Evolutionary conservation across 495 filamentous ascomycete genomes (phyloP).

Genomic region (Xylaria acuta): DNA sequence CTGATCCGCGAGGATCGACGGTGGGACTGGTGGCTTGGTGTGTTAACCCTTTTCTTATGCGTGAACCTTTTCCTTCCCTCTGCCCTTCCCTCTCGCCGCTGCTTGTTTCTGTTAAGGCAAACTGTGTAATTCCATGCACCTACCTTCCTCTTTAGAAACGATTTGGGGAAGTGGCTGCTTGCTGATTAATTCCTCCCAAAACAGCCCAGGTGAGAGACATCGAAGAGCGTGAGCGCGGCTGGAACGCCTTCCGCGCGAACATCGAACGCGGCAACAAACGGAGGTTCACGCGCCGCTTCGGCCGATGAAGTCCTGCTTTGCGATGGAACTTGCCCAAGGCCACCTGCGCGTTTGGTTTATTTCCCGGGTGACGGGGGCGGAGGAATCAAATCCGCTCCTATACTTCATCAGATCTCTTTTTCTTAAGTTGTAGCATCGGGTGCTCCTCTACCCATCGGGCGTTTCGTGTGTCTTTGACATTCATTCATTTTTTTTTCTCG

Average conservation of each 20-base stretch:
- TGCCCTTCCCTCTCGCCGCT: neutral
- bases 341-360: neutral
- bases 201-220: conserved; percentile 54
- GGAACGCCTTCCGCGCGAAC: conserved; percentile 50
- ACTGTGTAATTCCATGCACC: neutral
- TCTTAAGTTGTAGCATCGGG: neutral
- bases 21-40: conserved; percentile 59
- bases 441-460: neutral
- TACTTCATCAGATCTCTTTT: neutral
- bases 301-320: conserved; percentile 28
- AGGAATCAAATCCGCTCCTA: conserved; percentile 12
- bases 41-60: conserved; percentile 19
- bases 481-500: conserved; percentile 7
- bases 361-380: neutral
- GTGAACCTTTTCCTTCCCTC: neutral
- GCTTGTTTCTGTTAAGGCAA: neutral
- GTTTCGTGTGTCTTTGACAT: neutral
- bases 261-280: conserved; percentile 36
- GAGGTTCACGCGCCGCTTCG: conserved; percentile 45
- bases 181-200: neutral
- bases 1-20: conserved; percentile 52
- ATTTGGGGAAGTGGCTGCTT: neutral
- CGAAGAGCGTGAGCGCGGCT: conserved; percentile 55
- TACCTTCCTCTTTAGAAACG: neutral
- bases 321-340: neutral